These are phyloP conservation scores for Phytopythium montanum DNA, from an alignment of 352 stramenopile species.

Conservation along the genomic window DNA sequence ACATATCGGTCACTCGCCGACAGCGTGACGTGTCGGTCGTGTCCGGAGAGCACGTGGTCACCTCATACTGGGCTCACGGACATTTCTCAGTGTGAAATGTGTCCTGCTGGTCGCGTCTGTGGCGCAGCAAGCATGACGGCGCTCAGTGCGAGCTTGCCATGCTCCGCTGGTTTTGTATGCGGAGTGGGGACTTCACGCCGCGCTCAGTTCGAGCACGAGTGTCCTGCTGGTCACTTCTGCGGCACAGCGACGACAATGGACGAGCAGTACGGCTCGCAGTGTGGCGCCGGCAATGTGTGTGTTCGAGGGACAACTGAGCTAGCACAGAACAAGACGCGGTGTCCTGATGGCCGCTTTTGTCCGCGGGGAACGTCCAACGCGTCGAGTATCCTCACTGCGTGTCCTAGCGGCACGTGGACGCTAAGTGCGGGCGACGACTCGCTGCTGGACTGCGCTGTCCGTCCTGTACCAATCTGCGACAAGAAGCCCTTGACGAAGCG, in stretches of 20 bases:
- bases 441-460: constrained; percentile 88
- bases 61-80: constrained; percentile 90
- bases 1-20: constrained; percentile 95
- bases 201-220: constrained; percentile 91
- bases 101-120: constrained; percentile 92
- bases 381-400: constrained; percentile 84
- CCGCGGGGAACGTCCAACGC: constrained; percentile 83
- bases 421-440: constrained; percentile 58
- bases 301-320: constrained; percentile 84
- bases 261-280: constrained; percentile 87
- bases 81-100: constrained; percentile 95
- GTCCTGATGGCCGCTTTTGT: constrained; percentile 92
- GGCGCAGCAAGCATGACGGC: constrained; percentile 87
- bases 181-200: constrained; percentile 90
- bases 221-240: constrained; percentile 91
- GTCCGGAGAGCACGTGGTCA: constrained; percentile 94
- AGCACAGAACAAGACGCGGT: constrained; percentile 91
- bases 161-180: constrained; percentile 93
- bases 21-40: constrained; percentile 93
- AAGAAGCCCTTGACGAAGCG: constrained; percentile 70
- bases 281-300: constrained; percentile 88
- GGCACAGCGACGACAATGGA: constrained; percentile 72
- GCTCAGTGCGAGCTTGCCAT: constrained; percentile 80
- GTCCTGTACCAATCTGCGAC: constrained; percentile 92
- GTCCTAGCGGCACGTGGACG: constrained; percentile 90